These are phyloP conservation scores for Clathrospora elynae DNA, from an alignment of 2,329 filamentous ascomycete species.

Conservation along the genomic window DNA sequence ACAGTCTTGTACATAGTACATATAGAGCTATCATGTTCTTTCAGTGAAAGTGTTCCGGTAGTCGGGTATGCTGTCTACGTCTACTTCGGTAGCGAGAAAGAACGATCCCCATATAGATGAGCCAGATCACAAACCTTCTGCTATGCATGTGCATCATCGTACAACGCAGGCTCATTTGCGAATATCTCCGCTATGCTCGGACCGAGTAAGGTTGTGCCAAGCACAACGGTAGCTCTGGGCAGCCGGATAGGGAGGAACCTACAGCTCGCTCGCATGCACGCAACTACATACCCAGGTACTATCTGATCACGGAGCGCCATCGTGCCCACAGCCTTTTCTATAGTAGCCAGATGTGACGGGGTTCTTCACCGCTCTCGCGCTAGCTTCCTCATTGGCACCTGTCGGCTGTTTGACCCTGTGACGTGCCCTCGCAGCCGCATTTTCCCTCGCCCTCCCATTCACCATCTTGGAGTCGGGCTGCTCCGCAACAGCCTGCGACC, in stretches of 20 bases:
- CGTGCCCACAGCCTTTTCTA: slow-evolving; percentile 28
- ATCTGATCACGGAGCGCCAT: slow-evolving; percentile 37
- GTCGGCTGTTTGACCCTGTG: slow-evolving; percentile 36
- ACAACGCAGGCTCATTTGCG: slow-evolving; percentile 9
- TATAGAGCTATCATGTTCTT: no score
- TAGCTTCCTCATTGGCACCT: slow-evolving; percentile 26
- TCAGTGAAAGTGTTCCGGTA: no score
- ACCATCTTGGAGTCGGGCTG: slow-evolving; percentile 44
- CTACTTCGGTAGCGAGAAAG: slow-evolving; percentile 3
- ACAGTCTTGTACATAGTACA: no score
- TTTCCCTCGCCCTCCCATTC: slow-evolving; percentile 31
- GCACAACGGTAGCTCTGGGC: slow-evolving; percentile 9
- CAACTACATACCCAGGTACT: slow-evolving; percentile 25
- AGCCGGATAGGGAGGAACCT: slow-evolving; percentile 20
- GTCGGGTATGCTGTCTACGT: no score
- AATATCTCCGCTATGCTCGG: slow-evolving; percentile 5
- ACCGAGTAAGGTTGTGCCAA: slow-evolving; percentile 12
- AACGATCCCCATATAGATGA: neutral
- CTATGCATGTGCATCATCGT: slow-evolving; percentile 16
- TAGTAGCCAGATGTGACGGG: slow-evolving; percentile 42
- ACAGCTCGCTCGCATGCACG: slow-evolving; percentile 23
- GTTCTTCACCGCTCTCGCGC: slow-evolving; percentile 37
- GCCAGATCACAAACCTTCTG: neutral
- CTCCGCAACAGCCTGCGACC: slow-evolving; percentile 64
- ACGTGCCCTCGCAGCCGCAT: slow-evolving; percentile 37